These are phyloP conservation scores for Thraustochytrium sp. DNA, from an alignment of 352 stramenopile species.

Conservation along the genomic window DNA sequence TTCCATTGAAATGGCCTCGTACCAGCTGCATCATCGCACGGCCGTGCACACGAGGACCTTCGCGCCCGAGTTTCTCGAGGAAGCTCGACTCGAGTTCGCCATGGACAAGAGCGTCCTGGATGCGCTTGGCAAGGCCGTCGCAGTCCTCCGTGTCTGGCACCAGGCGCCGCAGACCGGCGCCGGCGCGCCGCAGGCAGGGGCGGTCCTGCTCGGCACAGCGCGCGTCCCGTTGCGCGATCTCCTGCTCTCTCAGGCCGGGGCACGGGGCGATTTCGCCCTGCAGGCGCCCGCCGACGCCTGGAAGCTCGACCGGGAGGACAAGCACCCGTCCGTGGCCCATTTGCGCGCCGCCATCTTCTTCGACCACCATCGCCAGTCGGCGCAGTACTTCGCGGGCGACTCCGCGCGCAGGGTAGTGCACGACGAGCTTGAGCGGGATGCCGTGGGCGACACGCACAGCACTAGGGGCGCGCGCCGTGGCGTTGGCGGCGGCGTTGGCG, in stretches of 20 bases:
- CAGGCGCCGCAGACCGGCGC: background rate
- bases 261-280: background rate
- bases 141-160: background rate
- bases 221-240: background rate
- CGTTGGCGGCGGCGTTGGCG: too few relatives aligned
- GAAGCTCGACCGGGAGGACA: background rate
- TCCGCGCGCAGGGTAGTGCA: too few relatives aligned
- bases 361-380: background rate
- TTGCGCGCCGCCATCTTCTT: background rate
- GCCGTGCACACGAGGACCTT: background rate
- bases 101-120: background rate
- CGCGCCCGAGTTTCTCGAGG: background rate
- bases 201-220: background rate
- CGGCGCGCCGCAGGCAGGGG: background rate
- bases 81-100: background rate
- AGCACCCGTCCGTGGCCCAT: background rate
- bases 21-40: background rate
- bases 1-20: background rate
- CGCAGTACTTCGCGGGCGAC: background rate
- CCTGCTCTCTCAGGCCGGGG: background rate
- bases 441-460: too few relatives aligned
- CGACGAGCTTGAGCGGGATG: too few relatives aligned
- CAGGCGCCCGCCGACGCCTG: background rate
- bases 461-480: too few relatives aligned
- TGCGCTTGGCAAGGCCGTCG: background rate